Percentiles rank a stretch among this genome's conserved stretches.
These are phyloP conservation scores for Pyrenophora teres DNA, from an alignment of 2,329 filamentous ascomycete genomes.

Conservation along the genomic window DNA sequence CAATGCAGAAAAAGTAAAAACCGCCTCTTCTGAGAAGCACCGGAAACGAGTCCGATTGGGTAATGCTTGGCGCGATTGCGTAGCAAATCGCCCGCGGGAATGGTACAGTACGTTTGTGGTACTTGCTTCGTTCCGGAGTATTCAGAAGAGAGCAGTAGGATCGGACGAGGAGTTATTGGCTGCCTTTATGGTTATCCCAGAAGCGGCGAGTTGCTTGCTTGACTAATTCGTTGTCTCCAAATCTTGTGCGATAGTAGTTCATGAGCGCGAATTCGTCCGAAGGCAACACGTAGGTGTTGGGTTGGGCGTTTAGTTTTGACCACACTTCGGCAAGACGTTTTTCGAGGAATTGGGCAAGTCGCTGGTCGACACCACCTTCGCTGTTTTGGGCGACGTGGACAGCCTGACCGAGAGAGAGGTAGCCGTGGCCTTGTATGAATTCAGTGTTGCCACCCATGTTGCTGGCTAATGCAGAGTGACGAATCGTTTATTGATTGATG, in stretches of 20 bases:
- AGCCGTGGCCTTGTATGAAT: slow-evolving; percentile 48
- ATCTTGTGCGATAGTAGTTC: slow-evolving; percentile 79
- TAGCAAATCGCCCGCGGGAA: background rate
- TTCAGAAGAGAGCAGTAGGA: slow-evolving; percentile 2
- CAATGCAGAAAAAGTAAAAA: background rate
- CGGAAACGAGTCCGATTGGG: background rate
- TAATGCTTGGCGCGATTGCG: background rate
- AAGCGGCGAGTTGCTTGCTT: slow-evolving; percentile 61
- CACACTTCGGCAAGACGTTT: slow-evolving; percentile 64
- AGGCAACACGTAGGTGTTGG: slow-evolving; percentile 72
- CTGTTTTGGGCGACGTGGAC: slow-evolving; percentile 77
- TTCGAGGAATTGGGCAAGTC: slow-evolving; percentile 69
- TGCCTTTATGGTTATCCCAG: slow-evolving; percentile 56
- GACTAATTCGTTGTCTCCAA: slow-evolving; percentile 58
- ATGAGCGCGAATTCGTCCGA: slow-evolving; percentile 82
- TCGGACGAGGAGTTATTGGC: slow-evolving; percentile 17
- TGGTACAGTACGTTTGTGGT: background rate
- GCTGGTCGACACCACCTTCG: slow-evolving; percentile 68
- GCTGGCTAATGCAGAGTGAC: slow-evolving; percentile 24
- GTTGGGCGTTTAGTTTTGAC: slow-evolving; percentile 67
- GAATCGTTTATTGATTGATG: slow-evolving; percentile 21
- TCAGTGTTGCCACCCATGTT: slow-evolving; percentile 51
- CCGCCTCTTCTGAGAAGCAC: background rate
- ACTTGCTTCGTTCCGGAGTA: background rate
- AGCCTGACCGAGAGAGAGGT: slow-evolving; percentile 65